These are phyloP conservation scores for Xylogone sp. DNA, from an alignment of 2,329 filamentous ascomycete species.

Conservation along the genomic window DNA sequence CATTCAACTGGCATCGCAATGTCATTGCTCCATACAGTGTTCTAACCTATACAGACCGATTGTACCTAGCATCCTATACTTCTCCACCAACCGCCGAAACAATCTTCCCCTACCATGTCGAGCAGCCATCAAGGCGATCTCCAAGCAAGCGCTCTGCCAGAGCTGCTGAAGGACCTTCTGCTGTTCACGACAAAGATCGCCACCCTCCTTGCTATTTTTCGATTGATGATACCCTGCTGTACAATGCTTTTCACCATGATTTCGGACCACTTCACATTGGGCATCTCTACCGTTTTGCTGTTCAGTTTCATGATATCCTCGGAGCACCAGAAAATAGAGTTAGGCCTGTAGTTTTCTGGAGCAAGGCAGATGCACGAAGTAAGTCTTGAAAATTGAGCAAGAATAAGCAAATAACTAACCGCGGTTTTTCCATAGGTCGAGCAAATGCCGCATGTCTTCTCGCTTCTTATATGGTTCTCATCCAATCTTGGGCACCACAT, in stretches of 20 bases:
- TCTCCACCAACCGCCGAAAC: constrained; percentile 77
- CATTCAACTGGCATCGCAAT: constrained; percentile 12
- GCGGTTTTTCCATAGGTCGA: constrained; percentile 56
- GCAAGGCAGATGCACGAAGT: constrained; percentile 86
- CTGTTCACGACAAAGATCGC: constrained; percentile 40
- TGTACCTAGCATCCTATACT: constrained; percentile 91
- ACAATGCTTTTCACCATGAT: constrained; percentile 98
- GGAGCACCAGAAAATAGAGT: constrained; percentile 88
- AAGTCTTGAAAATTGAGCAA: constrained; percentile 35
- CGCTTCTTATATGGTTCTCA: constrained; percentile 97
- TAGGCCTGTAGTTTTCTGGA: constrained; percentile 93
- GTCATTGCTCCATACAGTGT: constrained; percentile 18
- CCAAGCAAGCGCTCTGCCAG: constrained; percentile 74
- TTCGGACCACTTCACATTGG: constrained; percentile 97
- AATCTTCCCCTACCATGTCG: constrained; percentile 74
- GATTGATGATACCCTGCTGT: constrained; percentile 85
- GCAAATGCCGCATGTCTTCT: constrained; percentile 93
- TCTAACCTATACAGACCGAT: constrained; percentile 65
- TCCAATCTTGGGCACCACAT: constrained; percentile 97
- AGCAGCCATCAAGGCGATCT: constrained; percentile 51
- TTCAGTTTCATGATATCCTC: constrained; percentile 92
- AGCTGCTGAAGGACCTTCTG: constrained; percentile 54
- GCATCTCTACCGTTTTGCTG: constrained; percentile 92
- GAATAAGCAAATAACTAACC: constrained; percentile 16
- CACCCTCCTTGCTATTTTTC: constrained; percentile 89